Percentiles rank a stretch among this genome's conserved stretches.
These are phyloP conservation scores for Colletotrichum orchidophilum DNA, from an alignment of 2,329 filamentous ascomycete genomes.

Conservation along the genomic window DNA sequence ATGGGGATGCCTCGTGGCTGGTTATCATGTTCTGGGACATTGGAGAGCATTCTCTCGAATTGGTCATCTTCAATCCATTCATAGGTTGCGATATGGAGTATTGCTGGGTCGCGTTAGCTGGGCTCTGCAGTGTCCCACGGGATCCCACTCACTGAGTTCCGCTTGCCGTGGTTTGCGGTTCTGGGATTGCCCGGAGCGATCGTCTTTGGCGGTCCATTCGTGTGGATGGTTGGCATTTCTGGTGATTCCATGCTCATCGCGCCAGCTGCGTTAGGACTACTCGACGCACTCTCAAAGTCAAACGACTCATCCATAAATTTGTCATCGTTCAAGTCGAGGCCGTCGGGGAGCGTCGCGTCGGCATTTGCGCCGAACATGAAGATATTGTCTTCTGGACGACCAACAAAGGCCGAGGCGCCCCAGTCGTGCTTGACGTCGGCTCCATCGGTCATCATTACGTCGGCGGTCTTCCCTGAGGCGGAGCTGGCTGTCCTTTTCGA, in stretches of 20 bases:
- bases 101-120: slow-evolving; percentile 53
- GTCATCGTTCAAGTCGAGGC: slow-evolving; percentile 48
- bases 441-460: slow-evolving; percentile 55
- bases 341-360: slow-evolving; percentile 40
- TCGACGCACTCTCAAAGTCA: slow-evolving; percentile 67
- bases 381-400: slow-evolving; percentile 45
- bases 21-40: slow-evolving; percentile 57
- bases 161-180: slow-evolving; percentile 47
- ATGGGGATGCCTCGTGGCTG: slow-evolving; percentile 63
- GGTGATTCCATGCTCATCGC: slow-evolving; percentile 51
- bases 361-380: slow-evolving; percentile 46
- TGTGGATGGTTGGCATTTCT: slow-evolving; percentile 52
- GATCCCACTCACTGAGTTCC: slow-evolving; percentile 18
- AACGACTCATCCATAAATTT: slow-evolving; percentile 60
- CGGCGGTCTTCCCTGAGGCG: slow-evolving; percentile 55
- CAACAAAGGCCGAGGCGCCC: slow-evolving; percentile 47
- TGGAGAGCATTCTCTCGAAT: slow-evolving; percentile 65
- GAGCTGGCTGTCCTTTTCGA: slow-evolving; percentile 59
- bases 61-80: slow-evolving; percentile 56
- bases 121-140: background rate
- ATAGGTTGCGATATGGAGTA: slow-evolving; percentile 61
- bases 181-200: slow-evolving; percentile 38
- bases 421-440: slow-evolving; percentile 54
- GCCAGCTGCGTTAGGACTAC: slow-evolving; percentile 58
- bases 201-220: slow-evolving; percentile 41